Base-by-base conservation (phyloP, 1,139 yeast genomes). In the Geotrichum phurueaensis region DNA sequence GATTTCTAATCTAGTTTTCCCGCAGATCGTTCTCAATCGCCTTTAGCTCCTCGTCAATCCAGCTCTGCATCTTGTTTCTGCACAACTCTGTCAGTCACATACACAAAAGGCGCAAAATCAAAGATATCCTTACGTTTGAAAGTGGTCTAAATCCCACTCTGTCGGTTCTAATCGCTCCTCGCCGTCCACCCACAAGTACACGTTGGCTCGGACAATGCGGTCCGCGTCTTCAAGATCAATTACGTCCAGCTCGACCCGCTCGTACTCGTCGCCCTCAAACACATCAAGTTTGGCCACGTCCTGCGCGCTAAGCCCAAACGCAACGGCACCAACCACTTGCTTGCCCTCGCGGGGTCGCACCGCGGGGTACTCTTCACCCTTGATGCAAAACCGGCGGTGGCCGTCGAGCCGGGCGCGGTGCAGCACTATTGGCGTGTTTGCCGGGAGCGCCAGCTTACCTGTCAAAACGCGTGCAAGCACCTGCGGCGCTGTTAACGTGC, bases 221-320 rank as follows among this genome's bases (percentile, higher is more conserved):
- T 54, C 54, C 0, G 63, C 65, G 0, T 63, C 59, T 6, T 57
- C 62, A 10, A 59, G 53, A 50, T 68, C 72, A 3, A 50, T 45
- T 1, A 71, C 71, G 0, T 54, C 43, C 1, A 71, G 69, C 15
- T 22, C 25, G 49, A 58, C 60, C 20, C 75, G 65, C 20, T 51
- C 53, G 59, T 73, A 73, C 57, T 73, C 75, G 49, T 67, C 70
- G 0, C 75, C 75, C 59, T 73, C 76, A 62, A 73, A 73, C 1
- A 58, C 54, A 55, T 73, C 76, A 18, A 73, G 65, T 47, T 60
- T 66, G 10, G 39, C 36, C 5, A 73, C 43, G 13, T 69, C 70
- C 5, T 55, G 65, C 1, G 56, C 63, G 9, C 68, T 64, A 2
- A 73, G 58, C 36, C 69, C 66, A 59, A 65, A 67, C 1, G 67